These are phyloP conservation scores for Hypoxylon sp. DNA, from an alignment of 2,329 filamentous ascomycete species.

Conservation along the genomic window DNA sequence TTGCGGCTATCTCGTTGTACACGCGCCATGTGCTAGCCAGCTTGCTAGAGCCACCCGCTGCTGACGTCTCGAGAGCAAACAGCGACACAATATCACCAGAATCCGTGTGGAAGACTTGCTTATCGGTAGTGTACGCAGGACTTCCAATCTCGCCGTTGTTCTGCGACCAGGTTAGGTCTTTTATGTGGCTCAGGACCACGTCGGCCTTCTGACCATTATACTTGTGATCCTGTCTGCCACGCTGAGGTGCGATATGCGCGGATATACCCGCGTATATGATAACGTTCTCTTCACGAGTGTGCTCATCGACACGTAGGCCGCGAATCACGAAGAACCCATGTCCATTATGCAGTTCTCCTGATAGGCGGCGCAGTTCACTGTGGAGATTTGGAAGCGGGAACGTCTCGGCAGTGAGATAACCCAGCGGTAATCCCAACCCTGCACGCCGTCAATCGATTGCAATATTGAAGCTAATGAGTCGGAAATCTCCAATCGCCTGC, in stretches of 20 bases:
- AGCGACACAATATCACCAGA: constrained; percentile 70
- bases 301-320: constrained; percentile 65
- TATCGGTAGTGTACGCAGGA: constrained; percentile 71
- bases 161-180: constrained; percentile 62
- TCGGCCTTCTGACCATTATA: constrained; percentile 61
- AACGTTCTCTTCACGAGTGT: constrained; percentile 68
- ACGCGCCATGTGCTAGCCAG: constrained; percentile 70
- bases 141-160: constrained; percentile 62
- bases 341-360: constrained; percentile 67
- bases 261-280: constrained; percentile 72
- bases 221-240: constrained; percentile 65
- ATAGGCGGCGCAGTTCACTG: constrained; percentile 62
- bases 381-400: constrained; percentile 69
- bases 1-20: constrained; percentile 72
- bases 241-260: constrained; percentile 66
- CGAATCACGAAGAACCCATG: constrained; percentile 73
- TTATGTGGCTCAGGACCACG: constrained; percentile 71
- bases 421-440: constrained; percentile 57
- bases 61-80: constrained; percentile 65
- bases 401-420: constrained; percentile 60
- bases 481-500: background rate
- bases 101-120: constrained; percentile 74
- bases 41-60: constrained; percentile 68
- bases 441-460: constrained; percentile 1
- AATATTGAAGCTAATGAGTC: background rate